Conservation (phyloP, 331 rosid species). For the Stylosanthes scabra region DNA sequence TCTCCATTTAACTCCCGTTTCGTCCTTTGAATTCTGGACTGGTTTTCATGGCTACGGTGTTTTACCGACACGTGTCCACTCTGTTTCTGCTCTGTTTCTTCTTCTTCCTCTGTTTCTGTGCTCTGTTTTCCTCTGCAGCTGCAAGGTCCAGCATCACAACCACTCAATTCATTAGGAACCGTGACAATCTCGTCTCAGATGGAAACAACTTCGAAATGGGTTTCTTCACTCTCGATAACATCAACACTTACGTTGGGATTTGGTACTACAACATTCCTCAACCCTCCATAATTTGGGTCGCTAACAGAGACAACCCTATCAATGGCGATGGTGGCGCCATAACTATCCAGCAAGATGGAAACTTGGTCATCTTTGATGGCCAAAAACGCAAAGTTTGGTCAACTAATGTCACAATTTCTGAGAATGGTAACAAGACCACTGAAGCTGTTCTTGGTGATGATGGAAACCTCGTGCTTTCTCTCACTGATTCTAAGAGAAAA, state of each 20-base stretch:
- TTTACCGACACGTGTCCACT: constrained; percentile 11
- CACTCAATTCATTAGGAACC: constrained; percentile 42
- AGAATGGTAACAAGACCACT: neutral
- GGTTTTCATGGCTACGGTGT: neutral
- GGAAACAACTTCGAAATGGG: constrained; percentile 58
- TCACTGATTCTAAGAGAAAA: neutral
- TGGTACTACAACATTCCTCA: constrained; percentile 57
- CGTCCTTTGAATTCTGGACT: neutral
- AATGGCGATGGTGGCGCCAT: constrained; percentile 48
- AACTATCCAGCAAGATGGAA: constrained; percentile 52
- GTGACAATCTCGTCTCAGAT: constrained; percentile 51
- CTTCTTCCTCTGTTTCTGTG: constrained; percentile 27
- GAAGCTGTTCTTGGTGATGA: constrained; percentile 42
- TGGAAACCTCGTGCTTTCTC: constrained; percentile 61
- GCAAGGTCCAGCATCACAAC: constrained; percentile 37
- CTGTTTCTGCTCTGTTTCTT: neutral
- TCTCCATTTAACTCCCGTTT: neutral
- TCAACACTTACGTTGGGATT: constrained; percentile 63
- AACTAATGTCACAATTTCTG: constrained; percentile 33
- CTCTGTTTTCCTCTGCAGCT: constrained; percentile 47
- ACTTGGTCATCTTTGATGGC: constrained; percentile 56
- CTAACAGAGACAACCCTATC: constrained; percentile 69
- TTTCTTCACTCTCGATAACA: constrained; percentile 55
- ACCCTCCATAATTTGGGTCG: constrained; percentile 61
- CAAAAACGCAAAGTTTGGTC: constrained; percentile 52